Percentiles rank a stretch among this genome's conserved stretches.
Evolutionary conservation across 2,329 filamentous ascomycete species (phyloP).

Genomic region (Mariannaea elegans): DNA sequence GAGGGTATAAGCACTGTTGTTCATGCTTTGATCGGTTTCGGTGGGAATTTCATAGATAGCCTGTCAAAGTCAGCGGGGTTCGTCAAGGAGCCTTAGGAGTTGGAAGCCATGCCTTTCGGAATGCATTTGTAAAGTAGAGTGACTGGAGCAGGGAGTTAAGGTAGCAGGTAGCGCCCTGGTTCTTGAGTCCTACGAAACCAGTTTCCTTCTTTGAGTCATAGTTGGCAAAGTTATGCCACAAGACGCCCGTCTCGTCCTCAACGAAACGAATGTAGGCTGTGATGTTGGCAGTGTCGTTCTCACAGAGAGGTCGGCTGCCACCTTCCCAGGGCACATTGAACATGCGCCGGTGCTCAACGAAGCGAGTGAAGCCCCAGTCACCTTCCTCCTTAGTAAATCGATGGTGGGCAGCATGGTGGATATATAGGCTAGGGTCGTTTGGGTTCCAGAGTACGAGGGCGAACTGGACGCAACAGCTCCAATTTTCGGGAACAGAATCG

Average conservation of each 20-base stretch:
- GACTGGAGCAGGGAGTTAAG: constrained; percentile 87
- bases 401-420: constrained; percentile 87
- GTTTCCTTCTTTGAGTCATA: constrained; percentile 99
- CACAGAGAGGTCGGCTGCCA: constrained; percentile 73
- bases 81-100: constrained; percentile 2
- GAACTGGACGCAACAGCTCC: constrained; percentile 97
- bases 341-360: constrained; percentile 86
- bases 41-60: constrained; percentile 98
- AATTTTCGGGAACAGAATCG: constrained; percentile 81
- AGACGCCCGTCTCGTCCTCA: constrained; percentile 85
- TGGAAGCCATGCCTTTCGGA: constrained; percentile 75
- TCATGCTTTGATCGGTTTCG: constrained; percentile 79
- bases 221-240: constrained; percentile 92
- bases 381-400: constrained; percentile 96
- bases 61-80: constrained; percentile 52
- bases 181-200: constrained; percentile 94
- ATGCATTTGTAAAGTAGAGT: constrained; percentile 88
- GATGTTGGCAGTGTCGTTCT: constrained; percentile 80
- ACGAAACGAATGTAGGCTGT: constrained; percentile 85
- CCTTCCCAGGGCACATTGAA: constrained; percentile 83
- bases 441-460: constrained; percentile 93
- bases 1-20: constrained; percentile 91
- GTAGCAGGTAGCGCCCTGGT: constrained; percentile 94
- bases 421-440: constrained; percentile 86
- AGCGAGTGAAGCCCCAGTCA: constrained; percentile 99